These are phyloP conservation scores for Colletotrichum cereale DNA, from an alignment of 2,329 filamentous ascomycete genomes.

Conservation along the genomic window DNA sequence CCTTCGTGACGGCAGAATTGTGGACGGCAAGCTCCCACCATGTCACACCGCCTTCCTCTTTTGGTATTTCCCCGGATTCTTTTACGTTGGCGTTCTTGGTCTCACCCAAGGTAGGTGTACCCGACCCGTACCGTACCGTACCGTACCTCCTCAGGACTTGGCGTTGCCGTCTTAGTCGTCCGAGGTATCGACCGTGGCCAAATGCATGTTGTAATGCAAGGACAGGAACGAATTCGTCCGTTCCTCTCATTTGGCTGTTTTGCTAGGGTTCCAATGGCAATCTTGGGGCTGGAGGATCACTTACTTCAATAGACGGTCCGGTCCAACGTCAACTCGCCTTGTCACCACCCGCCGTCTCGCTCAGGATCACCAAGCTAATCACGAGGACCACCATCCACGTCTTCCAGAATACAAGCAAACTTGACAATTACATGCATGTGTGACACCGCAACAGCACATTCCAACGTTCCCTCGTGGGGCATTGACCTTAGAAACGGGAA, in stretches of 20 bases:
- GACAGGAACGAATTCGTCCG: background rate
- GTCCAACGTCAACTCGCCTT: background rate
- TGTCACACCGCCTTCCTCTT: constrained; percentile 10
- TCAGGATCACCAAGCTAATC: background rate
- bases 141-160: too few relatives aligned
- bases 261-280: background rate
- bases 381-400: background rate
- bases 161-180: background rate
- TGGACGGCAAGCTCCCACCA: constrained; percentile 16
- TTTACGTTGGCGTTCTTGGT: background rate
- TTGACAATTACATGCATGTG: background rate
- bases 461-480: background rate
- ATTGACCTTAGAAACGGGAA: background rate
- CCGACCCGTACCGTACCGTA: too few relatives aligned
- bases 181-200: background rate
- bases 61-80: constrained; percentile 9
- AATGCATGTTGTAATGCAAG: background rate
- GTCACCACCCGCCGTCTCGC: background rate
- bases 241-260: background rate
- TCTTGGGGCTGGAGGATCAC: background rate
- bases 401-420: background rate
- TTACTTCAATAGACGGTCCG: background rate
- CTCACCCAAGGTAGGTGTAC: constrained; percentile 1
- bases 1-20: constrained; percentile 33
- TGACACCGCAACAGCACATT: background rate